Percentiles rank a stretch among this genome's conserved stretches.
Conservation (phyloP, 2,329 filamentous ascomycete genomes). For the Fusarium pseudocircinatum region DNA sequence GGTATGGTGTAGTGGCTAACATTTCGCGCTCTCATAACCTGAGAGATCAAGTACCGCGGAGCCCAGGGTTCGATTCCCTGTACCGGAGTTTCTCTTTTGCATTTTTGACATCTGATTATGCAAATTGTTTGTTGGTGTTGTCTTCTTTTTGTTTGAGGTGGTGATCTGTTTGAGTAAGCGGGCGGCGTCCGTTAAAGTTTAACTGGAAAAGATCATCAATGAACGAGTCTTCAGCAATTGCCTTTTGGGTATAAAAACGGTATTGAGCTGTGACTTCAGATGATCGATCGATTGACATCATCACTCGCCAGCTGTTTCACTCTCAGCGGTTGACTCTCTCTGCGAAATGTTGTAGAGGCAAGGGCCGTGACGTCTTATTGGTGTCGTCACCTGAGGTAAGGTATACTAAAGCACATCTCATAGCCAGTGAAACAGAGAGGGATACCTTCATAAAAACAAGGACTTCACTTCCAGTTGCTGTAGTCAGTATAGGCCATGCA, state of each 20-base stretch:
- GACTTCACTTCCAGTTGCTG: too few species aligned
- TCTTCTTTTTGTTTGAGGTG: not conserved
- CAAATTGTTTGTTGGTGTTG: not conserved
- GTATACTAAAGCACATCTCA: not conserved
- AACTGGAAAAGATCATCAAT: not conserved
- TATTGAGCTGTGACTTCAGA: not conserved
- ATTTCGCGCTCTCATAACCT: slow-evolving; percentile 47
- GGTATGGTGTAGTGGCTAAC: slow-evolving; percentile 49
- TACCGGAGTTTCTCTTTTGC: slow-evolving; percentile 14
- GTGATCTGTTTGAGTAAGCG: not conserved
- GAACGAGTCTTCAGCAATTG: not conserved
- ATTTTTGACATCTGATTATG: not conserved
- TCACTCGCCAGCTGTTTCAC: not conserved
- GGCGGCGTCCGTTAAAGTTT: not conserved
- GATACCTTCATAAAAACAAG: too few species aligned
- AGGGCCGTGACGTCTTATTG: not conserved
- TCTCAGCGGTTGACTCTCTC: not conserved
- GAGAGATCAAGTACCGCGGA: slow-evolving; percentile 31
- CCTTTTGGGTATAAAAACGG: not conserved
- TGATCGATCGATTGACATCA: too few species aligned
- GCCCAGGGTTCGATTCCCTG: slow-evolving; percentile 31
- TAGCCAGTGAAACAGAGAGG: not conserved
- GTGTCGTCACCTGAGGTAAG: too few species aligned
- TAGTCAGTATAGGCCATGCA: accelerated
- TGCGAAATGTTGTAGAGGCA: too few species aligned